Evolutionary conservation across 805 yeast species (phyloP).

Genomic region (Candida ponderosae): DNA sequence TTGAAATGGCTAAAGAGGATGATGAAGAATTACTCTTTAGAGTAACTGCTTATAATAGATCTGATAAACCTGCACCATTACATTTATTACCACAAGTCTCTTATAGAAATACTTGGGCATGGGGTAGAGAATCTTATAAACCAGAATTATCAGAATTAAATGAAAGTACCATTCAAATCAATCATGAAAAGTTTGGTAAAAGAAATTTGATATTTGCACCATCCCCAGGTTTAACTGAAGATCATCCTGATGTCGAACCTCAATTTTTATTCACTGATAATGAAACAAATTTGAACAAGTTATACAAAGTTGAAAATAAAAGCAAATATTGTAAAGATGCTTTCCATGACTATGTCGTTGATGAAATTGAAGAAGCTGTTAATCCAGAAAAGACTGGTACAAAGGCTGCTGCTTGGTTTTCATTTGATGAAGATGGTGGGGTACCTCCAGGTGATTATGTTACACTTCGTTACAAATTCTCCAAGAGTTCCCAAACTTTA

Average conservation of each 20-base stretch:
- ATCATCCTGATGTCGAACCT: conserved; percentile 64
- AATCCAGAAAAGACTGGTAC: conserved; percentile 73
- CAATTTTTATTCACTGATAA: conserved; percentile 78
- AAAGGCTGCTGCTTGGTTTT: conserved; percentile 77
- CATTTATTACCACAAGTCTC: conserved; percentile 80
- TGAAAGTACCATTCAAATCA: conserved; percentile 44
- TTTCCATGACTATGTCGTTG: conserved; percentile 76
- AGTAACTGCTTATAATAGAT: conserved; percentile 81
- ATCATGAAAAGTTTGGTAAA: conserved; percentile 63
- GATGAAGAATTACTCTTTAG: conserved; percentile 76
- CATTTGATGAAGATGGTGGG: conserved; percentile 68
- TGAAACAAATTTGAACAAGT: conserved; percentile 66
- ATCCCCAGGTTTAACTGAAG: conserved; percentile 64
- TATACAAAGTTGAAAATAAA: conserved; percentile 52
- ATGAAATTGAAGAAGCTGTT: conserved; percentile 47
- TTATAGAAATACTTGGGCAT: conserved; percentile 89
- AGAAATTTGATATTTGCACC: conserved; percentile 69
- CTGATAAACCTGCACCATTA: conserved; percentile 78
- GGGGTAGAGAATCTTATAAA: conserved; percentile 56
- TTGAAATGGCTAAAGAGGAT: conserved; percentile 84
- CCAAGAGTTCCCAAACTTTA: conserved; percentile 29
- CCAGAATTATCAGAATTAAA: conserved; percentile 39
- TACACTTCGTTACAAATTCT: conserved; percentile 70
- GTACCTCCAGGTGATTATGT: conserved; percentile 86
- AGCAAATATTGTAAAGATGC: conserved; percentile 76